Conservation (phyloP, 768 basidiomycete species). For the Collybiopsis confluens region DNA sequence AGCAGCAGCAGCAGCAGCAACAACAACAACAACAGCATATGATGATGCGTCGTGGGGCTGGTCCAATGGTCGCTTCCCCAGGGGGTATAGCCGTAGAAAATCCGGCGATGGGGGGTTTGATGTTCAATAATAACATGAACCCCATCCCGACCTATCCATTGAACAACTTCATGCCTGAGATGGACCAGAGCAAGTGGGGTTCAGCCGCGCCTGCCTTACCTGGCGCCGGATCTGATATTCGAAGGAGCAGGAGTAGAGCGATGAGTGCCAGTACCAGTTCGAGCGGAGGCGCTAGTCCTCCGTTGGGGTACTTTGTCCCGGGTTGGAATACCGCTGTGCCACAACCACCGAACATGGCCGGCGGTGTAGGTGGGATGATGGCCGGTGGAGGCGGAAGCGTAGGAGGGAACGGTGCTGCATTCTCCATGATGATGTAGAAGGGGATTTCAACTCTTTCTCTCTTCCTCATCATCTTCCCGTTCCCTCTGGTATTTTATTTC, state of each 20-base stretch:
- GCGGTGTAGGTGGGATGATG: slow-evolving; percentile 7
- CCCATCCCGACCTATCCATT: slow-evolving; percentile 24
- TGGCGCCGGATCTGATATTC: neutral
- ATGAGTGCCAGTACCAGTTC: slow-evolving; percentile 23
- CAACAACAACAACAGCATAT: slow-evolving; percentile 4
- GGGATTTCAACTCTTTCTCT: neutral
- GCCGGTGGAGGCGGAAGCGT: slow-evolving; percentile 10
- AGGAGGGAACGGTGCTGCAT: slow-evolving; percentile 12
- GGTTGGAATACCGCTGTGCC: slow-evolving; percentile 5
- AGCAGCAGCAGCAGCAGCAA: slow-evolving; percentile 7
- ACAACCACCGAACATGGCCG: slow-evolving; percentile 2
- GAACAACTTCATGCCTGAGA: slow-evolving; percentile 24
- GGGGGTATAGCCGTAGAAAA: slow-evolving; percentile 47
- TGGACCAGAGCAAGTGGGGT: slow-evolving; percentile 10
- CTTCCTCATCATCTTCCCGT: neutral
- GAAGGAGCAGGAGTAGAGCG: slow-evolving; percentile 8
- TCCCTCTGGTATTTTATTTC: neutral
- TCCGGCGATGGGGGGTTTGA: slow-evolving; percentile 34
- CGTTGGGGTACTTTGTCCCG: neutral
- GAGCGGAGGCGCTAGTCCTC: slow-evolving; percentile 11
- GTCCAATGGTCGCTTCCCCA: slow-evolving; percentile 43
- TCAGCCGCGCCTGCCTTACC: neutral
- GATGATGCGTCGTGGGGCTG: slow-evolving; percentile 18
- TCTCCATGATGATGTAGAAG: slow-evolving; percentile 15
- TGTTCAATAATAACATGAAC: slow-evolving; percentile 23